Evolutionary conservation across 2,329 filamentous ascomycete species (phyloP), one percentile per base, ranked within the genome.

Genomic region (Neurospora sp.): DNA sequence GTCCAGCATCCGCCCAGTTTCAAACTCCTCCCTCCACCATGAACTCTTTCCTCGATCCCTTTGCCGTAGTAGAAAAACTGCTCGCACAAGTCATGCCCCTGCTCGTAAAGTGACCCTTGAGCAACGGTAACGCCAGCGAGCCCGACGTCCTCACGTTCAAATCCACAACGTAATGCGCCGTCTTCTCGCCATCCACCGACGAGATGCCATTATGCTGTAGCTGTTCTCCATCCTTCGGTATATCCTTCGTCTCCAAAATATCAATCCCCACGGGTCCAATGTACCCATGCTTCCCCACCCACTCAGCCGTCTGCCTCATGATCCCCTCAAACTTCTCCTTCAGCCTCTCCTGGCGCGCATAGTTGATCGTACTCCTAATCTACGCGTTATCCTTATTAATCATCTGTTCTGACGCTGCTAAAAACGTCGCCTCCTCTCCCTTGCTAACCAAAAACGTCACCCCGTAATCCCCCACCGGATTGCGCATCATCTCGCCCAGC

Each of bases 321-420:
- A 80, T 46, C 2, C 70, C 68, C 6, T 68, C 68, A 40, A 80
- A 79, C 68, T 75, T 77, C 7, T 68, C 67, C 36, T 75, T 66
- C 28, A 81, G 73, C n/a, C 72, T 68, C 2, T 75, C 72, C 67
- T 81, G 79, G 23, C 71, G 73, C 1, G 67, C 39, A 69, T 80
- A 81, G 46, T 77, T 68, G 68, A 81, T 80, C 1, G 73, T 80
- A 67, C 77, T 78, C 6, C 79, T 78, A 11, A 78, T 73, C 78
- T 78, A 81, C 3, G 78, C 75, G 10, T 75, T 76, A n/a, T 73
- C 73, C 58, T 70, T 74, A 52, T 78, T 75, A n/a, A 74, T 76
- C 71, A 80, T 77, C 74, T 81, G 80, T 70, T 78, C 76, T 36
- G 79, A 78, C 0, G 76, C 77, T 8, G 76, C 78, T 1, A 81